These are phyloP conservation scores for Albatrellus ellisii DNA, from an alignment of 768 basidiomycete genomes.

Conservation along the genomic window DNA sequence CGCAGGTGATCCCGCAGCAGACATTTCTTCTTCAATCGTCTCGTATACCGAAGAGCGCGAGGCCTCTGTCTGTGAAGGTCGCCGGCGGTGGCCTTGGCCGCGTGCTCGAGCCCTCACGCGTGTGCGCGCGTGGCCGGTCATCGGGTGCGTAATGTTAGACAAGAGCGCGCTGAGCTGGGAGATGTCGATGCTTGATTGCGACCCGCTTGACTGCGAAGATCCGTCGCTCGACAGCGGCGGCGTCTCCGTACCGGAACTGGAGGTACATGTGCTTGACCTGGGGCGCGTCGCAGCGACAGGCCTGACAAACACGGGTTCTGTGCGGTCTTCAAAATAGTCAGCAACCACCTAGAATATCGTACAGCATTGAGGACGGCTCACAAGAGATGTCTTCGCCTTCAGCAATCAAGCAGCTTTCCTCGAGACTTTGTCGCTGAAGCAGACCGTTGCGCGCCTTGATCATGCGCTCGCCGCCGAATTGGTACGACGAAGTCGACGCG, in stretches of 20 bases:
- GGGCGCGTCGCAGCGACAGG: slow-evolving; percentile 38
- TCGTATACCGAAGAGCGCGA: slow-evolving; percentile 65
- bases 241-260: slow-evolving; percentile 54
- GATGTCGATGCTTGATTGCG: slow-evolving; percentile 59
- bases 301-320: slow-evolving; percentile 47
- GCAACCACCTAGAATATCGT: slow-evolving; percentile 8
- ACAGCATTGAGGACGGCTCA: slow-evolving; percentile 24
- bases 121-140: slow-evolving; percentile 24
- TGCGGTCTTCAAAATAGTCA: slow-evolving; percentile 18
- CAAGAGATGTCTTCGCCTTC: slow-evolving; percentile 49
- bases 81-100: slow-evolving; percentile 59
- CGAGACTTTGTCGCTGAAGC: slow-evolving; percentile 51
- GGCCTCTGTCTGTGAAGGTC: slow-evolving; percentile 48
- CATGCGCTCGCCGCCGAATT: slow-evolving; percentile 61
- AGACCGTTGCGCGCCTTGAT: slow-evolving; percentile 48
- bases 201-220: slow-evolving; percentile 55
- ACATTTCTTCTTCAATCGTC: slow-evolving; percentile 63
- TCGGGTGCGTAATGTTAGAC: slow-evolving; percentile 39
- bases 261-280: slow-evolving; percentile 57
- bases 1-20: slow-evolving; percentile 20
- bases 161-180: slow-evolving; percentile 44
- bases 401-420: slow-evolving; percentile 49
- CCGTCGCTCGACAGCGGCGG: slow-evolving; percentile 55
- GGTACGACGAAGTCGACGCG: slow-evolving; percentile 45
- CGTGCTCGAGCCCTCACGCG: slow-evolving; percentile 38